Conservation (phyloP, 2,329 filamentous ascomycete genomes). For the Neurospora sp. region DNA sequence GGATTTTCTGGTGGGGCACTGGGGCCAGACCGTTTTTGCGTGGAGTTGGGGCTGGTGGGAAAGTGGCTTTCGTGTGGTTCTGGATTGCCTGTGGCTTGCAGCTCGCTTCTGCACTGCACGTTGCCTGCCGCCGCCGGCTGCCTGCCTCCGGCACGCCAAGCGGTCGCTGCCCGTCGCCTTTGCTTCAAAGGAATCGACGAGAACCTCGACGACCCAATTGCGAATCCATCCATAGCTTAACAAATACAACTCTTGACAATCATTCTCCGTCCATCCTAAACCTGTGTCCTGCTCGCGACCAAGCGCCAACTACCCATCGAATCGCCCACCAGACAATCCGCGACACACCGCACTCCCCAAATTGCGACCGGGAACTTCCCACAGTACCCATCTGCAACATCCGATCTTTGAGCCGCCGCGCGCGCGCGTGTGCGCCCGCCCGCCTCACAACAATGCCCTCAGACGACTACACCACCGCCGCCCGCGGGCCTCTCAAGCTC, state of each 20-base stretch:
- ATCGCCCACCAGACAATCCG: background rate
- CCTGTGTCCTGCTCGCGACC: background rate
- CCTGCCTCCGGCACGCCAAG: background rate
- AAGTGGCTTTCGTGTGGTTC: background rate
- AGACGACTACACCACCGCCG: constrained; percentile 60
- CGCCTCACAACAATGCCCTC: constrained; percentile 45
- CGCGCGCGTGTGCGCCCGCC: background rate
- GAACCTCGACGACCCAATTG: background rate
- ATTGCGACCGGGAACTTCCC: background rate
- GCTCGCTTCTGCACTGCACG: background rate
- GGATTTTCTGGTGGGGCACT: background rate
- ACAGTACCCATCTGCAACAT: background rate
- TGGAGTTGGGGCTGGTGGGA: background rate
- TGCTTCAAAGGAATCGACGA: background rate
- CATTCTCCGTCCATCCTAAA: background rate
- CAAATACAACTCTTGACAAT: background rate
- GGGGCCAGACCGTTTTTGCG: background rate
- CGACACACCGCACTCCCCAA: background rate
- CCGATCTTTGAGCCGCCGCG: background rate
- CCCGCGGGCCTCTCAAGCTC: constrained; percentile 68
- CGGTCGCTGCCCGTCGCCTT: background rate
- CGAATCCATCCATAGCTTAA: background rate
- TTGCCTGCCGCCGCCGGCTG: background rate
- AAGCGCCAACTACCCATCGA: background rate
- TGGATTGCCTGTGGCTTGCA: background rate